Conservation (phyloP, 192 early-diverging fungal species). For the Globomyces pollinis-pini region DNA sequence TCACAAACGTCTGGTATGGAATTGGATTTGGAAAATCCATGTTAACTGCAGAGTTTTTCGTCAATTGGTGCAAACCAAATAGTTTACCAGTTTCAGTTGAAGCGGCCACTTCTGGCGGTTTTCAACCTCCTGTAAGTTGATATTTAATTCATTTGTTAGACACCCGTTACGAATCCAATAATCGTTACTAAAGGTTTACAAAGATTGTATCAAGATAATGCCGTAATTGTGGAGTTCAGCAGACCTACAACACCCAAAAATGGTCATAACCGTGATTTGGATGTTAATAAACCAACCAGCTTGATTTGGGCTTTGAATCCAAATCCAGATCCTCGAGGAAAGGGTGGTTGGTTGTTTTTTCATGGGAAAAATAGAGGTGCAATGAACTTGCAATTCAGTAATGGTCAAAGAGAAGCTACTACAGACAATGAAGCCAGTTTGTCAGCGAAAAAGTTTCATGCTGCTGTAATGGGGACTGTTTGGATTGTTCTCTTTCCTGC, state of each 20-base stretch:
- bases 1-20: constrained; percentile 7
- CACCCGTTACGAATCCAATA: background rate
- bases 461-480: background rate
- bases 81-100: background rate
- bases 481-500: constrained; percentile 10
- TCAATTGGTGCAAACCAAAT: constrained; percentile 13
- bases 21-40: constrained; percentile 31
- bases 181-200: background rate
- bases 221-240: constrained; percentile 3
- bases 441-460: constrained; percentile 2
- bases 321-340: constrained; percentile 3
- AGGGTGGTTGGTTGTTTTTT: constrained; percentile 9
- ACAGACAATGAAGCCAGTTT: background rate
- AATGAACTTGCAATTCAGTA: background rate
- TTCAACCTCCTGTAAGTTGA: background rate
- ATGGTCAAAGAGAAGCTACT: background rate
- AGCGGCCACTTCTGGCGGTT: background rate
- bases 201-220: background rate
- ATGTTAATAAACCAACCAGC: background rate
- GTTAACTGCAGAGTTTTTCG: constrained; percentile 30
- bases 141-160: no score
- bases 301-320: constrained; percentile 38
- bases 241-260: constrained; percentile 12
- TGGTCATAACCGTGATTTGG: constrained; percentile 14
- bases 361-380: background rate